phyloP scores from a whole-genome alignment of 2,329 filamentous ascomycete genomes.

The Cladophialophora carrionii region DNA sequence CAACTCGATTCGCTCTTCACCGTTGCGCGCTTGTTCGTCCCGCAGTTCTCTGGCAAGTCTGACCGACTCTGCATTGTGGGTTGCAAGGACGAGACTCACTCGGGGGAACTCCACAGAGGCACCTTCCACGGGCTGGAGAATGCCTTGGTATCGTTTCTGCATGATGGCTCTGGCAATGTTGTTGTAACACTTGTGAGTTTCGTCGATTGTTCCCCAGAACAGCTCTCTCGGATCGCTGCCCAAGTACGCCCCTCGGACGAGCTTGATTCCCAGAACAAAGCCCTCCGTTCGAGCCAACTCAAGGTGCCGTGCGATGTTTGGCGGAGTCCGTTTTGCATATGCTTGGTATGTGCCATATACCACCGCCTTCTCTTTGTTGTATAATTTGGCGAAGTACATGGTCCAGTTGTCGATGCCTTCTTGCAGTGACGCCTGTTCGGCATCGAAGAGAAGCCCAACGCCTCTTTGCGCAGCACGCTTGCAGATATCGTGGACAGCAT shows the following conservation, averaged over 20 bases:
- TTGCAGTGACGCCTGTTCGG: slow-evolving; percentile 80
- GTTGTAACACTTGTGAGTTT: slow-evolving; percentile 75
- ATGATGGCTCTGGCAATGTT: slow-evolving; percentile 69
- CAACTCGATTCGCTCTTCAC: slow-evolving; percentile 53
- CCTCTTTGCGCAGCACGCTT: slow-evolving; percentile 68
- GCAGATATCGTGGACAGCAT: slow-evolving; percentile 75
- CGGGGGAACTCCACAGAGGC: slow-evolving; percentile 56
- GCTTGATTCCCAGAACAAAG: slow-evolving; percentile 72
- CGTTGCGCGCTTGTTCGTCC: slow-evolving; percentile 48
- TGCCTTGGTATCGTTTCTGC: slow-evolving; percentile 61
- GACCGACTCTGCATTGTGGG: slow-evolving; percentile 79
- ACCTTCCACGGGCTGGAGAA: slow-evolving; percentile 54
- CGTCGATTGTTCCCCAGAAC: slow-evolving; percentile 71
- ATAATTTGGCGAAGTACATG: slow-evolving; percentile 72
- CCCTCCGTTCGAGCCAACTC: slow-evolving; percentile 59
- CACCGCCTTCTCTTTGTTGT: slow-evolving; percentile 71
- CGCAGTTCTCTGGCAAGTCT: slow-evolving; percentile 55
- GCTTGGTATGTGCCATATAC: slow-evolving; percentile 82
- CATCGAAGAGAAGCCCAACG: slow-evolving; percentile 79
- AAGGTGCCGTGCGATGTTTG: slow-evolving; percentile 63
- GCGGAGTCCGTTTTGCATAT: slow-evolving; percentile 68
- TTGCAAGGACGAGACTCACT: slow-evolving; percentile 72
- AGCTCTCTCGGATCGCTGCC: slow-evolving; percentile 69
- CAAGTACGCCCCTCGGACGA: slow-evolving; percentile 76
- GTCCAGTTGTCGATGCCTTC: slow-evolving; percentile 81